A percentile compares a stretch with the other conserved stretches of the same genome.
Evolutionary conservation across 2,329 filamentous ascomycete species (phyloP).

Genomic region (Septoria linicola): DNA sequence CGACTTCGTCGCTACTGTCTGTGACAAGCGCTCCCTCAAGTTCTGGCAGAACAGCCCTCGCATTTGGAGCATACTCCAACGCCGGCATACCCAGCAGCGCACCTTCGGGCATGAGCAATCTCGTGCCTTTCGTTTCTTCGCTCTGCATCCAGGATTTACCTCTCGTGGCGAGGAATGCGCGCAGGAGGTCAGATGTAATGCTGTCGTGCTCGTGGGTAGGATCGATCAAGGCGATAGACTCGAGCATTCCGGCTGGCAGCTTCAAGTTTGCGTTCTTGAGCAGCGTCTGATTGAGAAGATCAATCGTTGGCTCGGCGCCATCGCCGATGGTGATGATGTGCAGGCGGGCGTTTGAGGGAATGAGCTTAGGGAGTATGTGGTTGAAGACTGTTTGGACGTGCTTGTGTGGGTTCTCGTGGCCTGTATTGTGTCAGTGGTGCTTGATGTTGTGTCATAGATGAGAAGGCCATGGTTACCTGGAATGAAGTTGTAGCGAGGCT

Average conservation of each 20-base stretch:
- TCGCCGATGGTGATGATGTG: slow-evolving; percentile 72
- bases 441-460: neutral
- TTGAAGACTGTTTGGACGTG: slow-evolving; percentile 70
- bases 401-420: slow-evolving; percentile 55
- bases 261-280: neutral
- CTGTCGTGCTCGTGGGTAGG: slow-evolving; percentile 19
- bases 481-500: slow-evolving; percentile 60
- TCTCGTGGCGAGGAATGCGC: slow-evolving; percentile 17
- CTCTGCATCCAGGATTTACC: slow-evolving; percentile 27
- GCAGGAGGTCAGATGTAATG: slow-evolving; percentile 11
- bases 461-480: slow-evolving; percentile 31
- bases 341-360: slow-evolving; percentile 52
- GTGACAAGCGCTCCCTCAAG: neutral
- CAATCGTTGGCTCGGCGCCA: slow-evolving; percentile 51
- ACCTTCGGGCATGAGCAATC: slow-evolving; percentile 10
- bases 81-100: neutral
- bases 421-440: slow-evolving; percentile 27
- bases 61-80: slow-evolving; percentile 3
- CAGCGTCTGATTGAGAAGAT: slow-evolving; percentile 22
- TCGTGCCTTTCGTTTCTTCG: slow-evolving; percentile 16
- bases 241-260: slow-evolving; percentile 8
- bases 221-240: slow-evolving; percentile 27
- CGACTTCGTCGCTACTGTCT: neutral
- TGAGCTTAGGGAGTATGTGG: slow-evolving; percentile 54
- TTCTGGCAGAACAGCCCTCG: neutral